Evolutionary conservation across 306 rosid genomes (phyloP).

Genomic region (Canavalia ensiformis): DNA sequence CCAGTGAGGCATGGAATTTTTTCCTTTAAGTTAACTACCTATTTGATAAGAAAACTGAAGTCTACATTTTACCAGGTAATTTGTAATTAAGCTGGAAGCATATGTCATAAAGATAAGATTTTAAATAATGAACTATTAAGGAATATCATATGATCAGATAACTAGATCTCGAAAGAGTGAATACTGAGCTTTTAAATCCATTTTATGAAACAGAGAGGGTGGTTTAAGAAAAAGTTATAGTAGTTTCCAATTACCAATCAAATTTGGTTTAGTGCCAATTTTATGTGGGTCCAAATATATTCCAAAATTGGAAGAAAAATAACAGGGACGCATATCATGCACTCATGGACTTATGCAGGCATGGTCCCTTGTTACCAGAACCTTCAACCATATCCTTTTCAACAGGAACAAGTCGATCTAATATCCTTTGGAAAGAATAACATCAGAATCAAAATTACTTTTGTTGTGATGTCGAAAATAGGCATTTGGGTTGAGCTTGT

Average conservation of each 20-base stretch:
- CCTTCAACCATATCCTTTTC: constrained; percentile 56
- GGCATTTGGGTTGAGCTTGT: constrained; percentile 33
- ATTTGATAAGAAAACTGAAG: constrained; percentile 9
- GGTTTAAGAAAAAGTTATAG: background rate
- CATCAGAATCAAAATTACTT: constrained; percentile 49
- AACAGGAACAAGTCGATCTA: constrained; percentile 41
- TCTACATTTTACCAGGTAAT: constrained; percentile 5
- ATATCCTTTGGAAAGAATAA: constrained; percentile 20
- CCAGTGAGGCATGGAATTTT: constrained; percentile 21
- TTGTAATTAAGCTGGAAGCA: constrained; percentile 5
- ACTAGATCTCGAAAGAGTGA: background rate
- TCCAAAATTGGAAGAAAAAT: constrained; percentile 42
- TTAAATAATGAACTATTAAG: constrained; percentile 17
- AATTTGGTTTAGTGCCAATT: constrained; percentile 31
- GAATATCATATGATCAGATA: constrained; percentile 3
- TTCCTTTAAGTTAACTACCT: constrained; percentile 15
- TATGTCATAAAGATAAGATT: background rate
- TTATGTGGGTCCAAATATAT: constrained; percentile 49
- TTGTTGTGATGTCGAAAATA: constrained; percentile 46
- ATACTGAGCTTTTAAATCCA: background rate
- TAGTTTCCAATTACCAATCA: constrained; percentile 34
- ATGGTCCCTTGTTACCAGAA: constrained; percentile 48
- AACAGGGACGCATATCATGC: constrained; percentile 23
- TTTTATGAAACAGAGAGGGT: constrained; percentile 12
- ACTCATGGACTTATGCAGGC: constrained; percentile 25